phyloP scores from a whole-genome alignment of 331 rosid species.

The Telfairia occidentalis region DNA sequence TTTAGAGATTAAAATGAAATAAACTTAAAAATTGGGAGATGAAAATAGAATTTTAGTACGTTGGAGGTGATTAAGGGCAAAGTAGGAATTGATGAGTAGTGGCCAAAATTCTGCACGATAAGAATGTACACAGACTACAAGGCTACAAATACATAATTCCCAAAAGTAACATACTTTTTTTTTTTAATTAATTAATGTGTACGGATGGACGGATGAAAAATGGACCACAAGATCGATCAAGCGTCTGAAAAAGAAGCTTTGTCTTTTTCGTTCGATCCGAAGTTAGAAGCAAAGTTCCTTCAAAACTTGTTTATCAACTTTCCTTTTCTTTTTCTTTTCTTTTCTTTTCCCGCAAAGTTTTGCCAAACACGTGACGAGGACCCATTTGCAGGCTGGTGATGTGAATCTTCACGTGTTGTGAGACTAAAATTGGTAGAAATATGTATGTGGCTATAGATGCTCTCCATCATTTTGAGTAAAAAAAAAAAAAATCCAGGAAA shows the following conservation, averaged over 20 bases:
- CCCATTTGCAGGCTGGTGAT: not conserved
- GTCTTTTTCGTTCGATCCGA: not conserved
- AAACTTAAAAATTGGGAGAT: no score
- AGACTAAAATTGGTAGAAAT: not conserved
- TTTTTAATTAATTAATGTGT: not conserved
- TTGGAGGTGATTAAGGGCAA: no score
- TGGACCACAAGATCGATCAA: not conserved
- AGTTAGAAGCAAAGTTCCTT: not conserved
- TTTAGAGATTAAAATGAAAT: no score
- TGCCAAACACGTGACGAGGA: not conserved
- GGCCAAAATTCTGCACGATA: not conserved
- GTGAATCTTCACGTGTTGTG: not conserved
- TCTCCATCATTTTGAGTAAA: no score
- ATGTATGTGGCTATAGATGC: no score
- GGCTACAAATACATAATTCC: not conserved
- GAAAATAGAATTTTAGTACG: no score
- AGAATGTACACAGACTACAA: not conserved
- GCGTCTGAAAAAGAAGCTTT: not conserved
- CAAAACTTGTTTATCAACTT: not conserved
- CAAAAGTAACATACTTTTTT: no score
- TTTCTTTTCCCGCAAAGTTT: no score
- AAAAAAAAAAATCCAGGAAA: no score
- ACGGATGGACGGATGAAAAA: not conserved
- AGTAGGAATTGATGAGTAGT: no score
- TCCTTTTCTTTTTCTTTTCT: not conserved